These are phyloP conservation scores for Rhodotorula sp. DNA, from an alignment of 1,284 basidiomycete species.

Conservation along the genomic window DNA sequence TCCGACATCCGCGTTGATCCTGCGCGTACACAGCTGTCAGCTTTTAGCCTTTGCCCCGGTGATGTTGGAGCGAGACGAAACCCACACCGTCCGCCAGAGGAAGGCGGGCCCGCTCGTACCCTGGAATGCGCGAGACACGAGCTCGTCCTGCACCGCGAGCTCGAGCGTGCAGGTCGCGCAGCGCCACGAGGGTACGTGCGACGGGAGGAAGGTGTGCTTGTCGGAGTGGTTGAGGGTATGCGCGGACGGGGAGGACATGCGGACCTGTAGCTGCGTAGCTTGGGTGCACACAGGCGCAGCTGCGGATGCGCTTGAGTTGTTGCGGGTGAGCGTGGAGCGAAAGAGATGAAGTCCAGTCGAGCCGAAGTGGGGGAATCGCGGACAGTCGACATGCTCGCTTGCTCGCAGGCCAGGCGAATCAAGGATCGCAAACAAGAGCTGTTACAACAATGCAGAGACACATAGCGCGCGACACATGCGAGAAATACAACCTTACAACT, in stretches of 20 bases:
- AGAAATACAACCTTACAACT: neutral
- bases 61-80: neutral
- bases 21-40: neutral
- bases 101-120: slow-evolving; percentile 21
- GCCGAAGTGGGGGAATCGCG: too few species aligned
- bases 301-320: too few species aligned
- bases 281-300: too few species aligned
- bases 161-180: slow-evolving; percentile 28
- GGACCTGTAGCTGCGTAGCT: neutral
- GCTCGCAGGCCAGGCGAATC: neutral
- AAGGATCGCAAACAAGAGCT: neutral
- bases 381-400: too few species aligned
- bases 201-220: slow-evolving; percentile 7
- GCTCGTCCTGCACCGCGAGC: slow-evolving; percentile 26
- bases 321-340: too few species aligned
- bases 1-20: slow-evolving; percentile 22
- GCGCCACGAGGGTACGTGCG: slow-evolving; percentile 19
- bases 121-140: slow-evolving; percentile 29
- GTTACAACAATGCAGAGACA: neutral
- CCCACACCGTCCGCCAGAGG: slow-evolving; percentile 24
- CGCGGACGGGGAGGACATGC: neutral
- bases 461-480: too few species aligned
- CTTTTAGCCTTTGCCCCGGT: too few species aligned
- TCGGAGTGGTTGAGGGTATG: neutral
- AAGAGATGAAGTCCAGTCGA: too few species aligned